Evolutionary conservation across 2,329 filamentous ascomycete species (phyloP).

Genomic region (Colletotrichum phormii): DNA sequence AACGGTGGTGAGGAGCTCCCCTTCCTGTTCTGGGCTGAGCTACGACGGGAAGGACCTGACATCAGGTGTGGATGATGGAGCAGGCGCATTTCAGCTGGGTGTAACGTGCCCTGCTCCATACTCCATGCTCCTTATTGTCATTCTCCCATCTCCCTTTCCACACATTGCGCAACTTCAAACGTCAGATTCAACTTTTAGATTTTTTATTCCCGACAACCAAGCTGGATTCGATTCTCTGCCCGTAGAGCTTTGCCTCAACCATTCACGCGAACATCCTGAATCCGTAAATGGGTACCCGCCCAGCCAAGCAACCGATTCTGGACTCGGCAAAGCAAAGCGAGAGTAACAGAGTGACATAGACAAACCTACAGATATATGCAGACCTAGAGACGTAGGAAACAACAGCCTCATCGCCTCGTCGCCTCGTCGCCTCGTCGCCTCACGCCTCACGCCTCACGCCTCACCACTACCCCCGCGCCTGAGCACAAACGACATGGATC

Average conservation of each 20-base stretch:
- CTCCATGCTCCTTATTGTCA: not conserved
- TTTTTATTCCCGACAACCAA: not conserved
- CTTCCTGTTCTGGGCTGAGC: not conserved
- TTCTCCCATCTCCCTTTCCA: not conserved
- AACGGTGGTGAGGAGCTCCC: not conserved
- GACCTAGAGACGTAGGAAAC: not conserved
- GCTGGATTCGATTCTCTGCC: not conserved
- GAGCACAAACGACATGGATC: conserved; percentile 24
- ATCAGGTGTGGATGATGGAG: not conserved
- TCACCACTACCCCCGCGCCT: not conserved
- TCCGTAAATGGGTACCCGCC: not conserved
- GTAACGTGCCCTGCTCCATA: conserved; percentile 16
- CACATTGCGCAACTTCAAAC: not conserved
- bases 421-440: no score
- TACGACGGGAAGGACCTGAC: not conserved
- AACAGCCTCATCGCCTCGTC: not conserved
- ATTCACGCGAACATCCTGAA: not conserved
- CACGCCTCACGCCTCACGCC: no score
- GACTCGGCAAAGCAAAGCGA: not conserved
- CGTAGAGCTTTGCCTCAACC: not conserved
- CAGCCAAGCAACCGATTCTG: not conserved
- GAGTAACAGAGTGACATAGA: not conserved
- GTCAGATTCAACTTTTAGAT: not conserved
- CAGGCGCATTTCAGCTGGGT: conserved; percentile 12
- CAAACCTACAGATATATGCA: not conserved